Evolutionary conservation across 139 green algal genomes (phyloP).

Genomic region (Coelastrella sp.): DNA sequence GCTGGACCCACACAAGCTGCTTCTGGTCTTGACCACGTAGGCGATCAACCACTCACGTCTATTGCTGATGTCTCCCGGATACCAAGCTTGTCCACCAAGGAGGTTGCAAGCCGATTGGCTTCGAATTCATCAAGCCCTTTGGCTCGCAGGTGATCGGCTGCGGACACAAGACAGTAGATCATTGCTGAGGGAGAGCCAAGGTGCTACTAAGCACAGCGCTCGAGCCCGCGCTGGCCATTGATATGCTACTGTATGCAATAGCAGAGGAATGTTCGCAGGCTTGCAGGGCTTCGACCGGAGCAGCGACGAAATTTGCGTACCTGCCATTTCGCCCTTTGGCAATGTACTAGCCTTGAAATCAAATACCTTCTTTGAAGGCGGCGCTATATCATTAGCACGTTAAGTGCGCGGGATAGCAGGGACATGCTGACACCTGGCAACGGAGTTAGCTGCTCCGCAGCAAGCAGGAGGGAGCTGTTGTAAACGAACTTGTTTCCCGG

Average conservation of each 20-base stretch:
- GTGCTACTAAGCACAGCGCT: not conserved
- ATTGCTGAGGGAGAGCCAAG: not conserved
- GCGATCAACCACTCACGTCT: slow-evolving; percentile 25
- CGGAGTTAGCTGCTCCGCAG: no score
- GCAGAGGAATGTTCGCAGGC: not conserved
- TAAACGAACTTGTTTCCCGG: no score
- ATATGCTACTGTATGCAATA: not conserved
- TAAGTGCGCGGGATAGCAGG: no score
- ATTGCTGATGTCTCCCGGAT: slow-evolving; percentile 8
- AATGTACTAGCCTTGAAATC: not conserved
- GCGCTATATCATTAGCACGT: no score
- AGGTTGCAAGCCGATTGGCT: not conserved
- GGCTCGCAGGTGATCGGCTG: slow-evolving; percentile 16
- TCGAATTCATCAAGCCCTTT: slow-evolving; percentile 24
- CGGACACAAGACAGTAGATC: slow-evolving; percentile 7
- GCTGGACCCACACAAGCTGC: not conserved
- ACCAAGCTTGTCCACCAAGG: slow-evolving; percentile 1
- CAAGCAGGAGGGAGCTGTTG: no score
- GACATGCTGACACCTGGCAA: no score
- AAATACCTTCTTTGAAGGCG: not conserved
- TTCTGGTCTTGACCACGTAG: not conserved
- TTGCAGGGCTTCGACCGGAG: not conserved
- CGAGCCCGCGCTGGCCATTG: not conserved
- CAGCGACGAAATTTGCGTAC: not conserved
- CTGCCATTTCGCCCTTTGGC: not conserved